Evolutionary conservation across 306 rosid species (phyloP), one percentile per base, ranked within the genome.

Genomic region (Corylus americana): DNA sequence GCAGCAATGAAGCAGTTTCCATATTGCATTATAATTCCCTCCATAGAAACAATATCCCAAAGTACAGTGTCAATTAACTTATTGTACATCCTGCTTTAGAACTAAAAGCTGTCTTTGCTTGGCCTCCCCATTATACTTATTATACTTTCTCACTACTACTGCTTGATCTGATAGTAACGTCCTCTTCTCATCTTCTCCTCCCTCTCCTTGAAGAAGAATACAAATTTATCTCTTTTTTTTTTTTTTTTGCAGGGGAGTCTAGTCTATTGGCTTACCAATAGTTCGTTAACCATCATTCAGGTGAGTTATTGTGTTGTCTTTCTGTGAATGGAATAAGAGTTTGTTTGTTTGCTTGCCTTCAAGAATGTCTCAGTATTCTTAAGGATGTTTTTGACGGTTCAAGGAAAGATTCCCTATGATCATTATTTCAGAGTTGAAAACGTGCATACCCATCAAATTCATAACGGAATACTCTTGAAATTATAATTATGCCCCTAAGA

Each of bases 221-320:
- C 45, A 2, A 62, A 49, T 53, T 74, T 49, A 62, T 47, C 0
- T 29, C 3, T 81, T 49, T 14, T 53, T 54, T 71, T 54, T 47
- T 76, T 72, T 8, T 81, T 85, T 77, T 83, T 83, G 86, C 88
- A 95, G 98, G 98, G 98, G 50, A 95, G 97, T 90, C 96, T 84
- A 66, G 81, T 92, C 74, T 95, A 95, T 83, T 95, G 98, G 98
- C 78, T 84, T 66, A 90, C 96, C 31, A 95, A 92, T 88, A 88
- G 92, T 81, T 90, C 96, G 27, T 61, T 92, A 73, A 85, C 83
- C 72, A 48, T 83, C 54, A 57, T 87, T 73, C 98, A 95, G 98
- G 98, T 92, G 61, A 80, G 87, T 78, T 27, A 59, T 57, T 53
- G 35, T 62, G 27, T 55, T 72, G 14, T 16, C 48, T 11, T 49